Evolutionary conservation across 257 asterid species (phyloP), one percentile per base, ranked within the genome.

Genomic region (Scutellaria galericulata): DNA sequence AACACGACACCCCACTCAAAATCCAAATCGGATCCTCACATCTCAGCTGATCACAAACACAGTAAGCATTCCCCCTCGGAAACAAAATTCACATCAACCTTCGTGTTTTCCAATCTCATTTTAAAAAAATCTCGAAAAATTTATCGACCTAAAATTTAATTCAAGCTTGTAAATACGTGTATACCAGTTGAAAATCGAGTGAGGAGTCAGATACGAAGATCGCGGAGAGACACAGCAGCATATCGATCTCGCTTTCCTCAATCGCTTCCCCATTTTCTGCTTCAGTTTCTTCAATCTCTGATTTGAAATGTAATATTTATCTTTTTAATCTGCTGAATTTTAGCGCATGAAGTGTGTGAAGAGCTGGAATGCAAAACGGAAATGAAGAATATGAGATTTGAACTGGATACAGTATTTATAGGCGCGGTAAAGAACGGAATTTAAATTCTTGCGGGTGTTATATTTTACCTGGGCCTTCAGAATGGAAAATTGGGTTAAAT

Each of bases 211-310:
- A 66, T 52, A 66, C 37, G 87, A 65, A 7, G 78, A 20, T 31
- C 90, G 85, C 31, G 99, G 99, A 78, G 99, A 91, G 63, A 79
- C 86, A 81, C 99, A 88, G 84, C 92, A 79, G 76, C 98, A 78
- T 64, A 88, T 83, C 7, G 95, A 64, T 75, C 88, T 86, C 40
- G 90, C 79, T 79, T 83, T 89, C 75, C 95, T 80, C 87, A 92
- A 68, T 80, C 95, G 90, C 83, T 90, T 93, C 86, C 90, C 98
- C 96, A 89, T 89, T 45, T 69, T 79, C 76, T 42, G 73, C 83
- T 67, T 18, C 20, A 45, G n/a, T 44, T 70, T 35, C 64, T 54
- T 22, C 63, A 9, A n/a, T 8, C 66, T 7, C 54, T 6, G 59
- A 56, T 53, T 27, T 24, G 54, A 24, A 24, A 13, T 52, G 22